Conservation (phyloP, 805 yeast genomes). For the Tetrapisispora pingtungensis region DNA sequence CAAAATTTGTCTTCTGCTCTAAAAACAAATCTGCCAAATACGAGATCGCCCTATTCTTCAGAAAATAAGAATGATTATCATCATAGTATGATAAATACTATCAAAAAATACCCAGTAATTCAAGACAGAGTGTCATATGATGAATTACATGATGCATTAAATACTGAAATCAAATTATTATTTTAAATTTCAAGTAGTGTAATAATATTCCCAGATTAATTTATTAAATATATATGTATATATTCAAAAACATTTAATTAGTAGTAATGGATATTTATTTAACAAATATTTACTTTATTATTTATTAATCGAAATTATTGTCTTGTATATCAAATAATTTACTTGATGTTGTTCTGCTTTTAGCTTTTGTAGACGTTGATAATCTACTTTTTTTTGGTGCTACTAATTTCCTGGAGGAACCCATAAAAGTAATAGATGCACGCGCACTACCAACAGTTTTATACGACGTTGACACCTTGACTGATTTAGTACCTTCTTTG, state of each 20-base stretch:
- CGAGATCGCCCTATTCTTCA: not conserved
- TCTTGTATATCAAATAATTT: slow-evolving; percentile 9
- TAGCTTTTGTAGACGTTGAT: not conserved
- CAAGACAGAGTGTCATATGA: slow-evolving; percentile 15
- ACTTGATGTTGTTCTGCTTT: not conserved
- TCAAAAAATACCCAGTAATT: slow-evolving; percentile 8
- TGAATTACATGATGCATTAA: slow-evolving; percentile 24
- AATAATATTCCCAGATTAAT: not conserved
- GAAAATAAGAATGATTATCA: not conserved
- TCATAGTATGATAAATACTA: not conserved
- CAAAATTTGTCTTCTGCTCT: not conserved
- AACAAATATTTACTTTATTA: not conserved
- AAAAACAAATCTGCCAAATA: not conserved
- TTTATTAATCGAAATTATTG: not conserved
- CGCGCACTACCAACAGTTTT: slow-evolving; percentile 46
- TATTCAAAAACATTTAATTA: not conserved
- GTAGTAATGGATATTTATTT: not conserved
- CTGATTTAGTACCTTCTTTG: slow-evolving; percentile 36
- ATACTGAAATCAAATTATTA: slow-evolving; percentile 17
- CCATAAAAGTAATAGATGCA: slow-evolving; percentile 49
- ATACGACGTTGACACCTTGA: slow-evolving; percentile 43
- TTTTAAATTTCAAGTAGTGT: not conserved
- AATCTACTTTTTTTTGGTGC: slow-evolving; percentile 14
- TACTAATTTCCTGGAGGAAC: slow-evolving; percentile 29
- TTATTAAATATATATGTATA: not conserved